A percentile compares a stretch with the other conserved stretches of the same genome.
These are phyloP conservation scores for Fraxinus ornus DNA, from an alignment of 305 asterid genomes.

Conservation along the genomic window DNA sequence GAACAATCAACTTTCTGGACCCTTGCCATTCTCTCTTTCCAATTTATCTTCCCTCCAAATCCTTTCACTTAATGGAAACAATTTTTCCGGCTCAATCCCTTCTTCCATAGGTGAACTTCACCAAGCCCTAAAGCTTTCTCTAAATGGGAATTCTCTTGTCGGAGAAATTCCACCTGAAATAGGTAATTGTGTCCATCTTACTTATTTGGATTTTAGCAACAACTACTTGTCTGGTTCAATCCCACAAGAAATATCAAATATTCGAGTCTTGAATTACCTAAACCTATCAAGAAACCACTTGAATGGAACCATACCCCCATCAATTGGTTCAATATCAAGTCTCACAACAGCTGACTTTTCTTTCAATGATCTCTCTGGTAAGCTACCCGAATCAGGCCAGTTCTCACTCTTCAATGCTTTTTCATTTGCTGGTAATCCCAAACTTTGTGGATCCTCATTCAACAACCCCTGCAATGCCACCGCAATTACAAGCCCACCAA, in stretches of 20 bases:
- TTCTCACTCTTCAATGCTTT: constrained; percentile 75
- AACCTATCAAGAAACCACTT: constrained; percentile 83
- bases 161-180: constrained; percentile 78
- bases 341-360: constrained; percentile 92
- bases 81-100: constrained; percentile 73
- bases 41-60: constrained; percentile 68
- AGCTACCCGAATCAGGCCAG: constrained; percentile 84
- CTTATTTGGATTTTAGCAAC: constrained; percentile 76
- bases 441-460: constrained; percentile 61
- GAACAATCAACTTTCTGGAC: constrained; percentile 71
- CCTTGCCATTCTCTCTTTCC: constrained; percentile 66
- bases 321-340: constrained; percentile 70
- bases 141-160: constrained; percentile 55
- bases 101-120: constrained; percentile 68
- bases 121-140: constrained; percentile 64
- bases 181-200: constrained; percentile 62
- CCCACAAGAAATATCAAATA: constrained; percentile 59
- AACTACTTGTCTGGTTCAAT: constrained; percentile 70
- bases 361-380: constrained; percentile 79
- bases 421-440: constrained; percentile 76
- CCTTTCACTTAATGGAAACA: constrained; percentile 61
- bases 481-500: constrained; percentile 12
- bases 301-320: constrained; percentile 53
- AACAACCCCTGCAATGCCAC: constrained; percentile 64
- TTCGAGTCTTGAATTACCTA: constrained; percentile 68